Evolutionary conservation across 208 protist species (phyloP).

Genomic region (Trypanosoma lewisi): DNA sequence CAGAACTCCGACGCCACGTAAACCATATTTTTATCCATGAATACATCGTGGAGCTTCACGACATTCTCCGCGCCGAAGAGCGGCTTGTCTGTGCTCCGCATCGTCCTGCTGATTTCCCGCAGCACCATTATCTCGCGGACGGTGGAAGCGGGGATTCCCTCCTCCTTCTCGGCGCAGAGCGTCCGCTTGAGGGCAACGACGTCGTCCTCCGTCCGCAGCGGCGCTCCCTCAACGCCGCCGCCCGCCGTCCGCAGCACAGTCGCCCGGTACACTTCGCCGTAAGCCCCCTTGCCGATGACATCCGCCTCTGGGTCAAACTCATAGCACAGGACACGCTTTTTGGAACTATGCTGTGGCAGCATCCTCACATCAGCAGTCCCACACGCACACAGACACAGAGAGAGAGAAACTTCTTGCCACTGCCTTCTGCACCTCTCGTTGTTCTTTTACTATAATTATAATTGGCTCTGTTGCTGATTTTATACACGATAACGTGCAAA

Average conservation of each 20-base stretch:
- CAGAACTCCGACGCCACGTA: constrained; percentile 96
- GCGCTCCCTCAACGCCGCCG: neutral
- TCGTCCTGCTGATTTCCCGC: constrained; percentile 76
- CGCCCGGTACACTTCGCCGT: constrained; percentile 95
- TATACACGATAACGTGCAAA: no score
- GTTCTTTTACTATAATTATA: no score
- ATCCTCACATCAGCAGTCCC: neutral
- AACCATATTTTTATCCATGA: constrained; percentile 89
- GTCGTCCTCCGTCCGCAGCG: constrained; percentile 4
- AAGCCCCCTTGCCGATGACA: constrained; percentile 95
- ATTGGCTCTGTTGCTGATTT: no score
- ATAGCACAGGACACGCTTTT: constrained; percentile 25
- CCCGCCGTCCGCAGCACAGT: constrained; percentile 17
- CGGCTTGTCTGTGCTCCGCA: no score
- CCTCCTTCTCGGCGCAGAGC: constrained; percentile 56
- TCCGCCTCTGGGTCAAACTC: constrained; percentile 71
- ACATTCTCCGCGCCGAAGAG: constrained; percentile 21
- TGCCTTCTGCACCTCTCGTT: no score
- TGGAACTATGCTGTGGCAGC: neutral
- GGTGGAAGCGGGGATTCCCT: constrained; percentile 84
- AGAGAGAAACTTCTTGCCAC: constrained; percentile 1
- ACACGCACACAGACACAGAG: neutral
- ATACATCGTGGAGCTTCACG: constrained; percentile 90
- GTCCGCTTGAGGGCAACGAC: constrained; percentile 85
- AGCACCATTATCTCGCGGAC: constrained; percentile 91